These are phyloP conservation scores for Kodamaea plutei DNA, from an alignment of 1,139 yeast genomes.

Conservation along the genomic window DNA sequence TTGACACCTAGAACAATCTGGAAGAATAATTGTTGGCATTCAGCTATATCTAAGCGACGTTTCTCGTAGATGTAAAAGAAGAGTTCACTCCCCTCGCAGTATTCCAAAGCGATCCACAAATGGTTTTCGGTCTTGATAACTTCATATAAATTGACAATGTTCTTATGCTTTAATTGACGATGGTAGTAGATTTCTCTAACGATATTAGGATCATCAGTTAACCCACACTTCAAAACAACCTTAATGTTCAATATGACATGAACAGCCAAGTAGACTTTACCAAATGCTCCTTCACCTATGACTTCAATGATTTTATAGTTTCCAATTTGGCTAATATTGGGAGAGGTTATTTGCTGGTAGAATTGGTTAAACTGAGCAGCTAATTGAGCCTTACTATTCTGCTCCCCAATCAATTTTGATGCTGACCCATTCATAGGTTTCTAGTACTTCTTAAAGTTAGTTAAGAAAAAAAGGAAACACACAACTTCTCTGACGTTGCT, in stretches of 20 bases:
- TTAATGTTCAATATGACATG: constrained; percentile 70
- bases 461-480: no score
- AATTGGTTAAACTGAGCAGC: constrained; percentile 66
- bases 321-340: constrained; percentile 62
- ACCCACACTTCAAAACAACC: constrained; percentile 84
- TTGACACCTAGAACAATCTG: constrained; percentile 82
- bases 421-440: neutral
- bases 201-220: constrained; percentile 80
- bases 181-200: constrained; percentile 91
- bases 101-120: constrained; percentile 87
- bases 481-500: no score
- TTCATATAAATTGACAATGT: constrained; percentile 82
- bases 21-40: constrained; percentile 59
- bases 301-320: constrained; percentile 67
- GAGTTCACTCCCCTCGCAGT: constrained; percentile 85
- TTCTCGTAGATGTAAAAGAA: constrained; percentile 66
- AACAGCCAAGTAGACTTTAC: constrained; percentile 80
- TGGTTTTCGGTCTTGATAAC: constrained; percentile 74
- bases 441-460: no score
- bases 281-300: constrained; percentile 90
- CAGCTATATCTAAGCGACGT: constrained; percentile 50
- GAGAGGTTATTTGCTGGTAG: constrained; percentile 50
- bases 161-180: constrained; percentile 76
- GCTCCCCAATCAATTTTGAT: constrained; percentile 20
- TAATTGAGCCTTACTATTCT: constrained; percentile 38